Conservation (phyloP, 164 flowering plant species). For the Dillenia suffruticosa region DNA sequence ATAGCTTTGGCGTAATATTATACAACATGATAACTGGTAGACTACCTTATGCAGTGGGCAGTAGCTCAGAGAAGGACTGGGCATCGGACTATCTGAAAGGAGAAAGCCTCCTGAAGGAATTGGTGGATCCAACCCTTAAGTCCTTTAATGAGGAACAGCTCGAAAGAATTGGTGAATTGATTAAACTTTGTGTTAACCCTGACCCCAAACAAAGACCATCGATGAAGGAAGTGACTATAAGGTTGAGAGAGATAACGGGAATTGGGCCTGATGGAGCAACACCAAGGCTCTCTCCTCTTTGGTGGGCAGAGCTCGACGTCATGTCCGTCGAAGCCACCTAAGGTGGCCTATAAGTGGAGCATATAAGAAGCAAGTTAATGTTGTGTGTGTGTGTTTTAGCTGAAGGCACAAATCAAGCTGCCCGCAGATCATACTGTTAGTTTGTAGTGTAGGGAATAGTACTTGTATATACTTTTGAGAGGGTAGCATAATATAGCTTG, state of each 20-base stretch:
- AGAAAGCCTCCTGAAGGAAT: conserved; percentile 20
- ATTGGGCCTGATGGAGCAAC: conserved; percentile 57
- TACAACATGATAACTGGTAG: conserved; percentile 67
- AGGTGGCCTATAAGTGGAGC: conserved; percentile 1
- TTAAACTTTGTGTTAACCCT: conserved; percentile 38
- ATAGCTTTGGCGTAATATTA: conserved; percentile 60
- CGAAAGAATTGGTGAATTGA: conserved; percentile 38
- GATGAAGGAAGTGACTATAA: conserved; percentile 47
- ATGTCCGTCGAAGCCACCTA: conserved; percentile 43
- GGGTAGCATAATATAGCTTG: conserved; percentile 1
- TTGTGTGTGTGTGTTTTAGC: too few species aligned
- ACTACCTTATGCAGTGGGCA: conserved; percentile 40
- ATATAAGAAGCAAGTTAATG: not conserved
- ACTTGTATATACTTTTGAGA: conserved; percentile 18
- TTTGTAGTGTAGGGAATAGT: conserved; percentile 7
- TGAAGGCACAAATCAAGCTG: conserved; percentile 5
- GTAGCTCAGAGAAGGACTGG: conserved; percentile 43
- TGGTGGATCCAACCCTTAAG: conserved; percentile 64
- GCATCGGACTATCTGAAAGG: conserved; percentile 46
- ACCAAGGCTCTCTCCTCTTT: conserved; percentile 70
- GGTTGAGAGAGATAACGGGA: conserved; percentile 50
- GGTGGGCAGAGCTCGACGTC: conserved; percentile 96
- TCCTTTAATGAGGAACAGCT: conserved; percentile 47
- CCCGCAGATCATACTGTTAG: conserved; percentile 11
- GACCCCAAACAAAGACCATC: conserved; percentile 48